Conservation (phyloP, 2,329 filamentous ascomycete genomes). For the Epichloe uncinata region DNA sequence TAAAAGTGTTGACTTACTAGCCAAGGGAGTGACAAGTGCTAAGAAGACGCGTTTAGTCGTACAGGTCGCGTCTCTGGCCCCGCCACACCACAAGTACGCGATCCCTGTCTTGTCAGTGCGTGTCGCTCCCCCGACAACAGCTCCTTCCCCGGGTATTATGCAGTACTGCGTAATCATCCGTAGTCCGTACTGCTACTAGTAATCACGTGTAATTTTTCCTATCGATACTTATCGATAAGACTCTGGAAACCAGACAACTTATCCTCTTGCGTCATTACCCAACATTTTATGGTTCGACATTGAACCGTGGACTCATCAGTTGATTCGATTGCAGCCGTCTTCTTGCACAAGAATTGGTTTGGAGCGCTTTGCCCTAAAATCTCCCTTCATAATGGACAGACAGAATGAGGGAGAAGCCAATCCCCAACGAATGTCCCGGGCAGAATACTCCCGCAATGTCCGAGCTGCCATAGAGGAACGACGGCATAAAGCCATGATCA, state of each 20-base stretch:
- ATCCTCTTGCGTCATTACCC: constrained; percentile 6
- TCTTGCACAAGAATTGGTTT: neutral
- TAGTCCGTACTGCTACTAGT: neutral
- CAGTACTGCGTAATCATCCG: neutral
- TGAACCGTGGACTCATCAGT: neutral
- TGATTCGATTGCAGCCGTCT: neutral
- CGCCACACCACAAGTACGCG: constrained; percentile 2
- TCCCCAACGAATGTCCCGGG: constrained; percentile 9
- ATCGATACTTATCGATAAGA: constrained; percentile 1
- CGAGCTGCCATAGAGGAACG: constrained; percentile 20
- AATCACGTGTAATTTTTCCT: neutral
- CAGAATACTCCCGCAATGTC: constrained; percentile 12
- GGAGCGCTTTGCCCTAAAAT: neutral
- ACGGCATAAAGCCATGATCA: constrained; percentile 15
- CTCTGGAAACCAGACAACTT: constrained; percentile 5
- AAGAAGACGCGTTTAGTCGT: constrained; percentile 4
- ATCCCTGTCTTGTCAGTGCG: neutral
- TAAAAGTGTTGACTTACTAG: neutral
- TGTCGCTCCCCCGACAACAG: neutral
- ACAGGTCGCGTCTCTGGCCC: constrained; percentile 5
- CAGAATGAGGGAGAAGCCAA: constrained; percentile 15
- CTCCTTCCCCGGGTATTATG: neutral
- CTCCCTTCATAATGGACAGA: constrained; percentile 9
- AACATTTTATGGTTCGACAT: neutral
- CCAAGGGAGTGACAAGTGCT: neutral